Evolutionary conservation across 768 basidiomycete species (phyloP).

Genomic region (Mycena albidolilacea): DNA sequence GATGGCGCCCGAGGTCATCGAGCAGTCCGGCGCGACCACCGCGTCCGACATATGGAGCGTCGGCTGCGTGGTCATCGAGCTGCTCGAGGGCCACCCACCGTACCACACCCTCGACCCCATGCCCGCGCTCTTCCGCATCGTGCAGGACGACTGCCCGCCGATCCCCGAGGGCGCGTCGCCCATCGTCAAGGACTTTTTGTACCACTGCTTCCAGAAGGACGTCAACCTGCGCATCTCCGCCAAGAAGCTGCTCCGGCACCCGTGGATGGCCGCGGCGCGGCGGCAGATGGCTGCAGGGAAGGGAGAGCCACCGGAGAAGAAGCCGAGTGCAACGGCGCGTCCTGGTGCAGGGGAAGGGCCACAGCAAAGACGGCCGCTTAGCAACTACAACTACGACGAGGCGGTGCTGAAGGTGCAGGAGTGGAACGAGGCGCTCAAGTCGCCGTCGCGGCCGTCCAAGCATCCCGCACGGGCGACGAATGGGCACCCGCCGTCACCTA

Average conservation of each 20-base stretch:
- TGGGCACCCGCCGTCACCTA: slow-evolving; percentile 62
- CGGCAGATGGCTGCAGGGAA: slow-evolving; percentile 74
- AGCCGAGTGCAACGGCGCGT: slow-evolving; percentile 47
- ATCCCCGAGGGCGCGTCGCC: slow-evolving; percentile 97
- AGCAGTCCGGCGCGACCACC: slow-evolving; percentile 97
- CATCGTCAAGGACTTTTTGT: slow-evolving; percentile 96
- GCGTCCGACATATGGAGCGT: slow-evolving; percentile 99
- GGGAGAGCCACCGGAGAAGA: slow-evolving; percentile 46
- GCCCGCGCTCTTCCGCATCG: slow-evolving; percentile 98
- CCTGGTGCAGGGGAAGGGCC: slow-evolving; percentile 45
- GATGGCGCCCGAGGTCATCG: slow-evolving; percentile 99
- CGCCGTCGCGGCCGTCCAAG: slow-evolving; percentile 83
- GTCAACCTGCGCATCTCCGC: slow-evolving; percentile 94
- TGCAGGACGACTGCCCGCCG: slow-evolving; percentile 97
- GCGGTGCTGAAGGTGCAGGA: slow-evolving; percentile 96
- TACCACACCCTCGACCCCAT: slow-evolving; percentile 97
- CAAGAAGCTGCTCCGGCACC: slow-evolving; percentile 91
- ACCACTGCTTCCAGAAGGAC: slow-evolving; percentile 99
- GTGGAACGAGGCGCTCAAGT: slow-evolving; percentile 98
- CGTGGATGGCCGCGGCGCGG: slow-evolving; percentile 94
- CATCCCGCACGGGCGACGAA: slow-evolving; percentile 63
- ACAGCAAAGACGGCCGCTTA: slow-evolving; percentile 61
- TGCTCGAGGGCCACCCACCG: slow-evolving; percentile 92
- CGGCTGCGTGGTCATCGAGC: slow-evolving; percentile 97
- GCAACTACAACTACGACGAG: slow-evolving; percentile 94